Evolutionary conservation across 176 grass and related monocot genomes (phyloP).

Genomic region (Cenchrus purpureus): DNA sequence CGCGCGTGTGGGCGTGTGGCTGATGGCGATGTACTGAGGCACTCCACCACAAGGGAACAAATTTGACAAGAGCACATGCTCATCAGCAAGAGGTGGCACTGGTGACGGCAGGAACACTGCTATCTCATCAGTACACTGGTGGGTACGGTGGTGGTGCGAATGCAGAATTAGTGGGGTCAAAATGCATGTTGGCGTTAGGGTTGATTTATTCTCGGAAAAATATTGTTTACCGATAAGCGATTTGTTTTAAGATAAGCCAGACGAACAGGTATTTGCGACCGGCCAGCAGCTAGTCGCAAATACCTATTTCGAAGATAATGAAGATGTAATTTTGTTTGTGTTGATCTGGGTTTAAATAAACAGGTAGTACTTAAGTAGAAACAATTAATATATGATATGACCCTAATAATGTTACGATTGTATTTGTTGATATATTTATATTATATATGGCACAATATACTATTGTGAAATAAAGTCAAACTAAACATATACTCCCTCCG

Average conservation of each 20-base stretch:
- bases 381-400: no score
- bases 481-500: neutral
- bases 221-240: no score
- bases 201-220: no score
- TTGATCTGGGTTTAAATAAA: no score
- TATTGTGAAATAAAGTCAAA: neutral
- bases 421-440: no score
- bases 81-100: neutral
- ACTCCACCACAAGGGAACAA: constrained; percentile 50
- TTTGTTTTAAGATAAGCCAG: no score
- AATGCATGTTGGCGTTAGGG: neutral
- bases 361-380: no score
- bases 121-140: neutral
- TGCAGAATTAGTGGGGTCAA: neutral
- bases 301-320: neutral
- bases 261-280: no score
- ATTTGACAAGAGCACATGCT: constrained; percentile 26
- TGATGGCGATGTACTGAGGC: constrained; percentile 50
- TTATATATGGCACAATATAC: neutral
- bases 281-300: neutral
- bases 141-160: neutral
- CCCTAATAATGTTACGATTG: neutral
- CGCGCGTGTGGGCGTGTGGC: constrained; percentile 19
- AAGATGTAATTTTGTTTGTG: neutral
- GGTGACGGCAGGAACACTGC: constrained; percentile 8